phyloP scores from a whole-genome alignment of 352 stramenopile genomes.

The Peronospora belbahrii region DNA sequence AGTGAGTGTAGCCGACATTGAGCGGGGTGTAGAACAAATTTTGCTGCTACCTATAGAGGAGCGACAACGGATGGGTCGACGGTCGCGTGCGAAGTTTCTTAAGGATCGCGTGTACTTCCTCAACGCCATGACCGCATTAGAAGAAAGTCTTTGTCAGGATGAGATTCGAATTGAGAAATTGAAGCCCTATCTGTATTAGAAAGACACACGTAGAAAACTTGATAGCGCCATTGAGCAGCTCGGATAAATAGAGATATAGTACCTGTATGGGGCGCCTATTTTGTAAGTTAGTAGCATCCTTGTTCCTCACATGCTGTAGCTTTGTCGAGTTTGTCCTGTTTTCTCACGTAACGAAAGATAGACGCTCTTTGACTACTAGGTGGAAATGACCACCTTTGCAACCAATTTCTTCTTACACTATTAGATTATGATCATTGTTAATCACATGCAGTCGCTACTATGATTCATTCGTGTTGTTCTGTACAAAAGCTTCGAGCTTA shows the following conservation, averaged over 20 bases:
- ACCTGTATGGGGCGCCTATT: constrained; percentile 9
- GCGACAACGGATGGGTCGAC: constrained; percentile 61
- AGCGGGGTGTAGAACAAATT: constrained; percentile 58
- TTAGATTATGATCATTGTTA: constrained; percentile 21
- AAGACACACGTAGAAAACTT: constrained; percentile 1
- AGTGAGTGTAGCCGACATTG: constrained; percentile 56
- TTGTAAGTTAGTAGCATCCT: constrained; percentile 29
- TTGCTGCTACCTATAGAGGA: constrained; percentile 65
- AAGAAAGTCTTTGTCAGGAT: constrained; percentile 72
- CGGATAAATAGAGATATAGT: constrained; percentile 29
- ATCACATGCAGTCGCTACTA: constrained; percentile 8
- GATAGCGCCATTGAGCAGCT: constrained; percentile 9
- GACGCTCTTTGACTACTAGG: too few species aligned
- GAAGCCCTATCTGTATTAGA: constrained; percentile 68
- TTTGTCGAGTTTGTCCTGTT: not conserved
- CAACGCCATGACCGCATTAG: constrained; percentile 71
- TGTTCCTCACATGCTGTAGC: constrained; percentile 1
- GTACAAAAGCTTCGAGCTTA: constrained; percentile 5
- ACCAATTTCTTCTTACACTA: too few species aligned
- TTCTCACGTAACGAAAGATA: not conserved
- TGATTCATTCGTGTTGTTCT: constrained; percentile 3
- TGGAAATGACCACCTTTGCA: too few species aligned
- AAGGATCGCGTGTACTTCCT: constrained; percentile 75
- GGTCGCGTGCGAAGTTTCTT: constrained; percentile 59
- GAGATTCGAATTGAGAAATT: constrained; percentile 73